phyloP scores from a whole-genome alignment of 2,329 filamentous ascomycete species.

The Pseudogymnoascus sp. region DNA sequence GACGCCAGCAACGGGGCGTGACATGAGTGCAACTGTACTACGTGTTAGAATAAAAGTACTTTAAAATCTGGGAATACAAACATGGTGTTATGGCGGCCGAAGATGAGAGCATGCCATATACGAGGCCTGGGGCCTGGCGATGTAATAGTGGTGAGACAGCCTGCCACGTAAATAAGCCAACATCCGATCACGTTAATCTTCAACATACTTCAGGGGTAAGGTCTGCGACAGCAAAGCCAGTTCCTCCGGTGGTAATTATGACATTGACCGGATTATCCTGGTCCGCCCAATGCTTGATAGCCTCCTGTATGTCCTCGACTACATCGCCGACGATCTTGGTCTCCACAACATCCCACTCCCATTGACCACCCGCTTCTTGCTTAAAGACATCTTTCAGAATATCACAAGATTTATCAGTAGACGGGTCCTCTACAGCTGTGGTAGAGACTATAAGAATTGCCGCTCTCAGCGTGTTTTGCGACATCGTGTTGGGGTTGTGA shows the following conservation, averaged over 20 bases:
- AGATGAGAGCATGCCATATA: constrained; percentile 88
- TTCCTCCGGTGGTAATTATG: constrained; percentile 83
- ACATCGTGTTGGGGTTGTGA: constrained; percentile 26
- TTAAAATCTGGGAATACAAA: constrained; percentile 36
- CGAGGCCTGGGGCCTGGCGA: constrained; percentile 77
- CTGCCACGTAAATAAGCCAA: constrained; percentile 24
- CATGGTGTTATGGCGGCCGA: constrained; percentile 84
- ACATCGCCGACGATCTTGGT: constrained; percentile 74
- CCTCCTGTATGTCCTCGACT: constrained; percentile 62
- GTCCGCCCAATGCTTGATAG: constrained; percentile 68
- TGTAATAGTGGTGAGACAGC: constrained; percentile 73
- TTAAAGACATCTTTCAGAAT: constrained; percentile 61
- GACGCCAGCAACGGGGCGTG: constrained; percentile 82
- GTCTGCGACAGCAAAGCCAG: constrained; percentile 81
- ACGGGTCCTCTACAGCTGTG: constrained; percentile 71
- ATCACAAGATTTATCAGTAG: constrained; percentile 64
- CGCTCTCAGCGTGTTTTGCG: constrained; percentile 47
- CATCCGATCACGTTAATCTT: not conserved
- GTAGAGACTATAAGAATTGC: constrained; percentile 85
- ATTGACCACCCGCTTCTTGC: constrained; percentile 51
- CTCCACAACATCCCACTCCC: constrained; percentile 57
- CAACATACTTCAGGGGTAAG: constrained; percentile 71
- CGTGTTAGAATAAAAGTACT: constrained; percentile 14
- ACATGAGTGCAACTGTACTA: constrained; percentile 82
- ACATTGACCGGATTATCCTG: constrained; percentile 56